Evolutionary conservation across 108 stramenopile species (phyloP), one percentile per base, ranked within the genome.

Genomic region (Mediolabrus comicus): DNA sequence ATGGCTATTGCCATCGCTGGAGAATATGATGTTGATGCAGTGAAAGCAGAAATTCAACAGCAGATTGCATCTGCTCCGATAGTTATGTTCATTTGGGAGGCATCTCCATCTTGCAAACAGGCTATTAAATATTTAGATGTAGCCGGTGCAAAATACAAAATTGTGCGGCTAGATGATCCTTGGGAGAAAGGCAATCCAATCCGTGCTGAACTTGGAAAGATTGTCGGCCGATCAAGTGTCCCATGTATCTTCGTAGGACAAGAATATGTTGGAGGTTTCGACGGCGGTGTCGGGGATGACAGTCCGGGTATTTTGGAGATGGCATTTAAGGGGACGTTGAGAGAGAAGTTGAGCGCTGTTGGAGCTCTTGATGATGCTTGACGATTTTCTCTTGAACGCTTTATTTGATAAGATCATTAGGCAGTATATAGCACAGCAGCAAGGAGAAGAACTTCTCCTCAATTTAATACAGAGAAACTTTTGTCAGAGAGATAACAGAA

Each of bases 251-350:
- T 81, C 24, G 80, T 90, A 53, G 83, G 74, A 30, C 86, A 86
- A 4, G 13, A 82, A 35, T 87, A 90, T 72, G 83, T 87, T 12
- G 89, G 89, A 27, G 89, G 89, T 9, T 90, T 71, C 51, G 89
- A 90, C 74, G 83, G 71, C 29, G 89, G 89, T 4, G 55, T 80
- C n/a, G 69, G 57, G 13, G 83, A 86, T 6, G 71, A 87, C 13
- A 78, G 80, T 34, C 83, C 86, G 5, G 89, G 89, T 5, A 75
- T 90, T 54, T 49, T 87, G 8, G 72, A 71, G 14, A 60, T 90
- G 71, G 89, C 89, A 9, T 90, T 90, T 55, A 77, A 83, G 49
- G 86, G 86, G 24, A 86, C 74, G 26, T 65, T 90, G 56, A 60
- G 76, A 26, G 58, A 77, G 57, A 77, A 65, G 58, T 51, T 77